Percentiles rank a stretch among this genome's conserved stretches.
These are phyloP conservation scores for Trametes punicea DNA, from an alignment of 768 basidiomycete species.

Conservation along the genomic window DNA sequence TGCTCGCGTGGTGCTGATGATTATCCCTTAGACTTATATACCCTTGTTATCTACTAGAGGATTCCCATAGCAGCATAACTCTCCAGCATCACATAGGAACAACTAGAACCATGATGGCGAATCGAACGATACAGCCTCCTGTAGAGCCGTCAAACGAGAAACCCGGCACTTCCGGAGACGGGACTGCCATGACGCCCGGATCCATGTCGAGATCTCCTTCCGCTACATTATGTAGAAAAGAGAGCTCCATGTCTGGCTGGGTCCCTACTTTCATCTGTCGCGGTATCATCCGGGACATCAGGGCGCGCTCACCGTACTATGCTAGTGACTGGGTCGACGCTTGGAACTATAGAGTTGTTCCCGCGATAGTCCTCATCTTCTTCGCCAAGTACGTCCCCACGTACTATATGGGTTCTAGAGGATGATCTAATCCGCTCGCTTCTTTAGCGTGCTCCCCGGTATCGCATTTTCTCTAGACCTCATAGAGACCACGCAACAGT, in stretches of 20 bases:
- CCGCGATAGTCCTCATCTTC: conserved; percentile 82
- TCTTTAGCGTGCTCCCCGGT: conserved; percentile 72
- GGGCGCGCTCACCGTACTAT: conserved; percentile 75
- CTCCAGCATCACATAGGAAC: too few relatives aligned
- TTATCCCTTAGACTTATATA: too few relatives aligned
- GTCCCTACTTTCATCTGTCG: conserved; percentile 32
- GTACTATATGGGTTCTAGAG: not conserved
- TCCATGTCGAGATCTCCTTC: conserved; percentile 11
- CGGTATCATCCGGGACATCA: conserved; percentile 72
- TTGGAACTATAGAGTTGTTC: conserved; percentile 88
- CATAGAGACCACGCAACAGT: conserved; percentile 86
- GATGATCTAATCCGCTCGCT: not conserved
- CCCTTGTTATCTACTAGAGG: too few relatives aligned
- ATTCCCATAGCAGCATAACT: too few relatives aligned
- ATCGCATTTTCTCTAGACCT: conserved; percentile 91
- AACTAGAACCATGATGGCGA: too few relatives aligned
- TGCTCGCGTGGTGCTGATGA: too few relatives aligned
- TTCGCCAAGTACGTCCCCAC: conserved; percentile 70
- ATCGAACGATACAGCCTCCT: too few relatives aligned
- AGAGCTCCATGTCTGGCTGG: not conserved
- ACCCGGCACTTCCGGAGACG: not conserved
- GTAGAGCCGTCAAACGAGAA: not conserved
- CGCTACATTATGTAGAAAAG: conserved; percentile 5
- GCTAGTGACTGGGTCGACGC: conserved; percentile 86
- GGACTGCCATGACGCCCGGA: not conserved